Base-by-base conservation (phyloP, 2,329 filamentous ascomycete species). In the Sporothrix curviconia region DNA sequence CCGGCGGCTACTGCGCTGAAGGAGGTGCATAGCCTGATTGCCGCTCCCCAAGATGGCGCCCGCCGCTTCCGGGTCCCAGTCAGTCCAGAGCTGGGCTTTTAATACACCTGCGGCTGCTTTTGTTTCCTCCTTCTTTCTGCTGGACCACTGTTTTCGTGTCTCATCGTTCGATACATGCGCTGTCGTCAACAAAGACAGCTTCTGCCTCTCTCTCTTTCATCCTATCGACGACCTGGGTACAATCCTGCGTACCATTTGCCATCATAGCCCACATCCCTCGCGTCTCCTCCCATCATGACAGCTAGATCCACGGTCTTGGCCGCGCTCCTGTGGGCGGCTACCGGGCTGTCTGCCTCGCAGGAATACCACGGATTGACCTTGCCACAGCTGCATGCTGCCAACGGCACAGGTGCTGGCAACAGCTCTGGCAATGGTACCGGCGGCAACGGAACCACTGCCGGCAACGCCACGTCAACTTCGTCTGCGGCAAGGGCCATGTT, bases 401-500 rank as follows among this genome's bases (percentile, higher is more conserved):
- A 49, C 19, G 28, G 44, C 4, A 49, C 44, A 28, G 24, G 43
- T 15, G 24, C 14, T 3, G 43, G 43, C n/a, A 44, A 44, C 42
- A 7, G 42, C 4, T 25, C 42, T 5, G n/a, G n/a, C n/a, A n/a
- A n/a, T n/a, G n/a, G n/a, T n/a, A n/a, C 28, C 30, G 32, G 15
- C n/a, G 42, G 42, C 3, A 24, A 22, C 14, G 44, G 28, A 7
- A 47, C 28, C 15, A n/a, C 28, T 30, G 36, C n/a, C n/a, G 15
- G 17, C 17, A 50, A 24, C 34, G 30, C 30, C 34, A 51, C 52
- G 19, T 47, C 47, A 17, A 58, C 56, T 9, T 14, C 37, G 7
- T 52, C 50, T 14, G 39, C 46, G 2, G 54, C 40, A n/a, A 24
- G 43, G 12, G 61, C 66, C 19, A 57, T 63, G 28, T 79, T 75